Evolutionary conservation across 2,329 filamentous ascomycete species (phyloP), one percentile per base, ranked within the genome.

Genomic region (Botrytis medusae): DNA sequence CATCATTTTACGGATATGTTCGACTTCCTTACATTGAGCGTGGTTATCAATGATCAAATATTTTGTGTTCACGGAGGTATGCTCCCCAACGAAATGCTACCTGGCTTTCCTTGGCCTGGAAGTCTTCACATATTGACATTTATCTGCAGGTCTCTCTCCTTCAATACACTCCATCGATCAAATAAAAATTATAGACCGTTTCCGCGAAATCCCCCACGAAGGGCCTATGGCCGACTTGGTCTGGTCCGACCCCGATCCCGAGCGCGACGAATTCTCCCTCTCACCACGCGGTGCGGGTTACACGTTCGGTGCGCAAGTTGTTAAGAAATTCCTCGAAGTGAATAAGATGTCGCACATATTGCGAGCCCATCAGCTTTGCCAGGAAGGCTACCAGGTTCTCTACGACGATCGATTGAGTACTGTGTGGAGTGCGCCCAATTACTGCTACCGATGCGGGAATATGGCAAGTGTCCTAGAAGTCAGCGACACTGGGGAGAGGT

Each of bases 1-100:
- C 96, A 99, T 83, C 96, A 98, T 83, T 99, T 99, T 82, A 99
- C 96, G 77, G 96, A 99, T 84, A 98, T 99, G 95, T 99, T 99
- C 84, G 96, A 99, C 84, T 99, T 97, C 83, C 87, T 99, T 76
- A 98, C 95, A 12, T 86, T 99, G 73, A 97, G 93, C 79, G 97
- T 98, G 75, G 95, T 99, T 76, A 99, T 99, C 82, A 97, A 98
- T 82, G 93, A 99, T 83, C 93, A 98, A 83, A 99, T 99, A 77
- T 99, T 99, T 83, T 99, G 96, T 83, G 96, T 99, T 10, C 96
- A 99, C 82, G 96, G 96, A 82, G 96, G 91, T 86, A 83, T 83
- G 81, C 83, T 82, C 64, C 62, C 29, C 25, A 4, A 14, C 40
- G n/a, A 46, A 32, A 37, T 61, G 22, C 40, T 69, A 34, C 37